A percentile compares a stretch with the other conserved stretches of the same genome.
These are phyloP conservation scores for Veloboletus limbatus DNA, from an alignment of 1,284 basidiomycete genomes.

Conservation along the genomic window DNA sequence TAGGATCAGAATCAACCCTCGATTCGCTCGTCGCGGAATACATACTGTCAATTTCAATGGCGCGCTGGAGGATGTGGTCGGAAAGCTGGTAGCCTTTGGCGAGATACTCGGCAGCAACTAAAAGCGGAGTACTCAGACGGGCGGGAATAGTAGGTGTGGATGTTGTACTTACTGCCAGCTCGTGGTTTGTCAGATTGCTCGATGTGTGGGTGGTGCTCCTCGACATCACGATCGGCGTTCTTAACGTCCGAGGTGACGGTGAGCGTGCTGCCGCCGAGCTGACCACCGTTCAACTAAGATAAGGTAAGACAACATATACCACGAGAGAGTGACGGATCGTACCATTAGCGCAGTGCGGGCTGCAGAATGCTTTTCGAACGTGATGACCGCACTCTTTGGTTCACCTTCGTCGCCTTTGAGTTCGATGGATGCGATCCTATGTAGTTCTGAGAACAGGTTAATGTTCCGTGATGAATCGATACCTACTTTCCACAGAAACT, in stretches of 20 bases:
- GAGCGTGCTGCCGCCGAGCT: constrained; percentile 60
- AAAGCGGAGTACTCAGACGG: constrained; percentile 3
- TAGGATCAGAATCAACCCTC: not conserved
- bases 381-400: constrained; percentile 50
- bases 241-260: constrained; percentile 63
- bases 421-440: constrained; percentile 64
- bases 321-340: not conserved
- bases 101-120: constrained; percentile 87
- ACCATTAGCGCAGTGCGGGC: constrained; percentile 82
- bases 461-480: not conserved
- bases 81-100: constrained; percentile 82
- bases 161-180: constrained; percentile 59
- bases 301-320: not conserved
- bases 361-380: constrained; percentile 75
- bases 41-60: constrained; percentile 86
- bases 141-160: not conserved
- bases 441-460: not conserved
- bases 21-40: not conserved
- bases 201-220: constrained; percentile 43
- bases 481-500: constrained; percentile 77
- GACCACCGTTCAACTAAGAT: constrained; percentile 66
- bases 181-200: constrained; percentile 82
- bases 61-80: constrained; percentile 76
- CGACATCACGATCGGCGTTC: constrained; percentile 48
- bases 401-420: constrained; percentile 37